phyloP scores from a whole-genome alignment of 345 rosid genomes.

The Durio zibethinus region DNA sequence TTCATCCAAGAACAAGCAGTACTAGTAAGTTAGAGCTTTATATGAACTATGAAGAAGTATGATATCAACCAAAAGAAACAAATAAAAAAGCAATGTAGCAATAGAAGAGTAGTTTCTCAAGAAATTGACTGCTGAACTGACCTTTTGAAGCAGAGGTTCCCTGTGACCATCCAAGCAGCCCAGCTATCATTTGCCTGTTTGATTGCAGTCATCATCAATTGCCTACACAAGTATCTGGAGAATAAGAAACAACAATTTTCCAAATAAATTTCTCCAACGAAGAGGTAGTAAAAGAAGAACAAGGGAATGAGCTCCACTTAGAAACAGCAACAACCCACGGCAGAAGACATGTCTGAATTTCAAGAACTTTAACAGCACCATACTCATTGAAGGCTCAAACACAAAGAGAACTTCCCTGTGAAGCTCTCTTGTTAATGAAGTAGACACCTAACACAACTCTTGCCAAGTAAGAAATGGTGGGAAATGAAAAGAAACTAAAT shows the following conservation, averaged over 20 bases:
- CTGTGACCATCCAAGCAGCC: conserved; percentile 91
- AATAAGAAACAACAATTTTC: conserved; percentile 11
- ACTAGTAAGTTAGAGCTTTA: background rate
- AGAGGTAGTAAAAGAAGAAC: background rate
- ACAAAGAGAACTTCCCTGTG: background rate
- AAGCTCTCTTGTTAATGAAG: background rate
- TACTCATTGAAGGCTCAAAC: conserved; percentile 2
- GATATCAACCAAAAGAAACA: background rate
- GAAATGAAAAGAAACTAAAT: background rate
- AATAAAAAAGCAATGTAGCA: background rate
- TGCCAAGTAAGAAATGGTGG: background rate
- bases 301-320: background rate
- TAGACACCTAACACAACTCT: background rate
- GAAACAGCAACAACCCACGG: background rate
- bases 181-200: conserved; percentile 97
- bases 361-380: background rate
- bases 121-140: conserved; percentile 23
- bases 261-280: background rate
- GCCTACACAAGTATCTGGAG: conserved; percentile 46
- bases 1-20: background rate
- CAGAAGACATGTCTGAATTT: background rate
- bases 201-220: conserved; percentile 97
- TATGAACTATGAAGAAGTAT: background rate
- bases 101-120: conserved; percentile 9
- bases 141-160: conserved; percentile 98